Conservation (phyloP, 1,139 yeast species). For the Scheffersomyces insectosa region DNA sequence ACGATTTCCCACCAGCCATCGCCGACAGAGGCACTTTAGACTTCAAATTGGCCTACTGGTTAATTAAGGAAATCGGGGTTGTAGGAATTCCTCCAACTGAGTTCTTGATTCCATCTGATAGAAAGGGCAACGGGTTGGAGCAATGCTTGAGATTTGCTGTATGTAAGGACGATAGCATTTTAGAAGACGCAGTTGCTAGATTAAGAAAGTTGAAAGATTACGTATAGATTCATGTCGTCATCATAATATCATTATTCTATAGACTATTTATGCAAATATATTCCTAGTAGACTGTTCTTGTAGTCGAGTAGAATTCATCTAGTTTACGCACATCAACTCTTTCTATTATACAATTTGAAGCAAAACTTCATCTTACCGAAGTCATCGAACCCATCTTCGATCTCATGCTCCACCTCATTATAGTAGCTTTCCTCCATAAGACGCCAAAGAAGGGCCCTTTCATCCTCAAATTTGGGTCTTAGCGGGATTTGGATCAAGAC, state of each 20-base stretch:
- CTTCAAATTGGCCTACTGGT: slow-evolving; percentile 88
- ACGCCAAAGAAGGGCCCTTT: slow-evolving; percentile 60
- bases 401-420: slow-evolving; percentile 22
- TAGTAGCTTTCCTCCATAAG: slow-evolving; percentile 41
- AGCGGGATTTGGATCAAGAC: slow-evolving; percentile 76
- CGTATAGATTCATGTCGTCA: slow-evolving; percentile 23
- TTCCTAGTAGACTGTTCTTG: slow-evolving; percentile 4
- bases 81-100: slow-evolving; percentile 97
- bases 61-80: slow-evolving; percentile 87
- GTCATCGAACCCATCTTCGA: slow-evolving; percentile 76
- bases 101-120: slow-evolving; percentile 61
- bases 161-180: slow-evolving; percentile 82
- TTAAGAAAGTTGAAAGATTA: slow-evolving; percentile 69
- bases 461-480: slow-evolving; percentile 63
- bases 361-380: slow-evolving; percentile 73
- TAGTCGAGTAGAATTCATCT: not conserved
- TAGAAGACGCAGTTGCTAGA: slow-evolving; percentile 79
- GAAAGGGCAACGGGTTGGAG: slow-evolving; percentile 75
- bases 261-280: not conserved
- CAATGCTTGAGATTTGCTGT: slow-evolving; percentile 91
- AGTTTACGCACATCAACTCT: not conserved
- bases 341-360: slow-evolving; percentile 42
- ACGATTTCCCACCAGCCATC: slow-evolving; percentile 70
- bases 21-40: slow-evolving; percentile 68
- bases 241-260: not conserved